Evolutionary conservation across 129 eudicot species (phyloP).

Genomic region (Chrysanthemum seticuspe): DNA sequence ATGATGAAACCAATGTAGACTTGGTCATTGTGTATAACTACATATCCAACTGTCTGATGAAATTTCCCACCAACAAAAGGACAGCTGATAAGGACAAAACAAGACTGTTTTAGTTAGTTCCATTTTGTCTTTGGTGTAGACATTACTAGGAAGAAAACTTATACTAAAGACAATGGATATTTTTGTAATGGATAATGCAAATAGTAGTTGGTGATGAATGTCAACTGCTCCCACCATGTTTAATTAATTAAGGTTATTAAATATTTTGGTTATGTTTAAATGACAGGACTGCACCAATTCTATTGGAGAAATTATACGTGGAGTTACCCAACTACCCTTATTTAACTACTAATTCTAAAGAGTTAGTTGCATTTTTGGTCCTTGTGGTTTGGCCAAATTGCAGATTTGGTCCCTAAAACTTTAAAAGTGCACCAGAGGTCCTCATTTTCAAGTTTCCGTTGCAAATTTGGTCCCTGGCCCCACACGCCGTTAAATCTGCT

Average conservation of each 20-base stretch:
- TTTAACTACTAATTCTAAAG: too few relatives aligned
- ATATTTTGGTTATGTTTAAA: neutral
- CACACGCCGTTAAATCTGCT: too few relatives aligned
- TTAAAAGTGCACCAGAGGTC: too few relatives aligned
- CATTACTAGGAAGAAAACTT: constrained; percentile 25
- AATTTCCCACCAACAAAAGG: constrained; percentile 6
- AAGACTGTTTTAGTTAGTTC: neutral
- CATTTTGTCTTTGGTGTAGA: constrained; percentile 30
- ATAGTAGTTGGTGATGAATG: constrained; percentile 23
- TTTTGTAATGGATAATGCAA: constrained; percentile 12
- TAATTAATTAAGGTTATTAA: neutral
- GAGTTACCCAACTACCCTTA: neutral
- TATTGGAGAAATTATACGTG: neutral
- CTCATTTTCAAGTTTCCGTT: too few relatives aligned
- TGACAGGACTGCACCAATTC: constrained; percentile 12
- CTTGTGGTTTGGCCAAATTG: too few relatives aligned
- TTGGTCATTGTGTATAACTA: constrained; percentile 11
- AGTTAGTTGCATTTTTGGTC: too few relatives aligned
- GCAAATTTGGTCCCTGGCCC: too few relatives aligned
- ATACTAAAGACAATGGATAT: neutral
- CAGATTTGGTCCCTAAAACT: too few relatives aligned
- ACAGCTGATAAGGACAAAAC: constrained; percentile 19
- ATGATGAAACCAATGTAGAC: constrained; percentile 23
- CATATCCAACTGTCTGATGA: constrained; percentile 17
- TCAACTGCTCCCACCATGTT: constrained; percentile 20